These are phyloP conservation scores for Xanthoconium separans DNA, from an alignment of 1,284 basidiomycete species.

Conservation along the genomic window DNA sequence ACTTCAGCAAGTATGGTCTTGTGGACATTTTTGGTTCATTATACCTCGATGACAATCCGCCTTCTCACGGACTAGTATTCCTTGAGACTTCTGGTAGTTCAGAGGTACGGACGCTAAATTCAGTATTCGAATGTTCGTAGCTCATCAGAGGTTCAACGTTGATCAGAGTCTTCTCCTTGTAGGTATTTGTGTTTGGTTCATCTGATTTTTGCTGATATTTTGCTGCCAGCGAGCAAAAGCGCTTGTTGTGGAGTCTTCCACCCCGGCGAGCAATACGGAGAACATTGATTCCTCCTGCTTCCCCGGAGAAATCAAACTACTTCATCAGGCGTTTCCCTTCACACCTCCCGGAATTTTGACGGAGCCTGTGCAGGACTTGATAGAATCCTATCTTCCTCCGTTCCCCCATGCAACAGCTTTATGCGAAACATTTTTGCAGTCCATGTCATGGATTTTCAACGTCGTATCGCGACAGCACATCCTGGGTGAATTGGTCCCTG, in stretches of 20 bases:
- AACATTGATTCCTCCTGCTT: conserved; percentile 44
- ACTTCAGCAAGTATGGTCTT: conserved; percentile 11
- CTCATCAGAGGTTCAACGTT: not conserved
- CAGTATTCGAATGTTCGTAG: not conserved
- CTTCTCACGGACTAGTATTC: not conserved
- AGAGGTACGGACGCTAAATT: not conserved
- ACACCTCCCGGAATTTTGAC: conserved; percentile 35
- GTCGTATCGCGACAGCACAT: conserved; percentile 47
- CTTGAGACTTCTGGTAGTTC: conserved; percentile 2
- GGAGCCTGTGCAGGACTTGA: conserved; percentile 35
- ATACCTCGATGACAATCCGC: conserved; percentile 7
- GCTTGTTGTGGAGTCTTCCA: conserved; percentile 9
- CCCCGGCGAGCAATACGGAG: conserved; percentile 21
- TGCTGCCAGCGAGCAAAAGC: conserved; percentile 14
- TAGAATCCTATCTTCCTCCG: conserved; percentile 46
- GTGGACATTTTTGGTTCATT: conserved; percentile 12
- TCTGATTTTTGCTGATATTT: not conserved
- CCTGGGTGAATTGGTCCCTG: conserved; percentile 44
- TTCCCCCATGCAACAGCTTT: conserved; percentile 35
- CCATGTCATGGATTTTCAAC: conserved; percentile 55
- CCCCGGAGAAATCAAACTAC: conserved; percentile 40
- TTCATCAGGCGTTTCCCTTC: conserved; percentile 44
- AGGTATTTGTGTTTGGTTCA: conserved; percentile 14
- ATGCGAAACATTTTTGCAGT: conserved; percentile 48
- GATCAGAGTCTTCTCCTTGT: conserved; percentile 40